Evolutionary conservation across 2,329 filamentous ascomycete species (phyloP), one percentile per base, ranked within the genome.

Genomic region (Aspergillus glaucus): DNA sequence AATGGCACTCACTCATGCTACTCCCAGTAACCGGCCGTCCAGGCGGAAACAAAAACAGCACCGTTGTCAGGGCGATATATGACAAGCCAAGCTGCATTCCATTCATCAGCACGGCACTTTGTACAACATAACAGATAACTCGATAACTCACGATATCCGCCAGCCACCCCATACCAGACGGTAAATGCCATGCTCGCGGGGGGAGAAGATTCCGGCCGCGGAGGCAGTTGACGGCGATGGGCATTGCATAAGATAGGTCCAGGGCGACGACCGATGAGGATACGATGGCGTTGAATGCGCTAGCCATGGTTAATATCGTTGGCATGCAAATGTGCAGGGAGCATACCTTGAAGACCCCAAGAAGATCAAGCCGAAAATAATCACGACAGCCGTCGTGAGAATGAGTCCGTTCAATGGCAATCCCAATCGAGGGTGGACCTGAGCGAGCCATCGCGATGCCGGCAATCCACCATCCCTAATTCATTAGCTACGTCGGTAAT

Each of bases 31-130:
- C 82, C 0, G 82, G 83, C 1, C 81, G 62, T 9, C 76, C 77
- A 0, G 86, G 85, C 1, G 86, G 86, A 64, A 89, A 87, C 3
- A 88, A 75, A 62, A 89, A 89, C 1, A 89, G 71, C 0, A 88
- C 82, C 0, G 84, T 88, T 0, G 85, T 88, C 12, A 88, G 63
- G 10, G 81, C 69, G 0, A 84, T 80, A 67, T 85, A 89, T 0
- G 73, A 71, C 37, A 89, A 75, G 3, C 62, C 58, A 30, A 67
- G 53, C 85, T 83, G 26, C 82, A 46, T 37, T 22, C n/a, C 43
- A 28, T 4, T 17, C 1, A 19, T 58, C 8, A 63, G 49, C 17
- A 10, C n/a, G 14, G 28, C 14, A 9, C n/a, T 8, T 37, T 2
- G 1, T 9, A 36, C n/a, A 14, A 17, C 14, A 3, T 2, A 15